phyloP scores from a whole-genome alignment of 805 yeast genomes.

The Nakazawaea peltata region DNA sequence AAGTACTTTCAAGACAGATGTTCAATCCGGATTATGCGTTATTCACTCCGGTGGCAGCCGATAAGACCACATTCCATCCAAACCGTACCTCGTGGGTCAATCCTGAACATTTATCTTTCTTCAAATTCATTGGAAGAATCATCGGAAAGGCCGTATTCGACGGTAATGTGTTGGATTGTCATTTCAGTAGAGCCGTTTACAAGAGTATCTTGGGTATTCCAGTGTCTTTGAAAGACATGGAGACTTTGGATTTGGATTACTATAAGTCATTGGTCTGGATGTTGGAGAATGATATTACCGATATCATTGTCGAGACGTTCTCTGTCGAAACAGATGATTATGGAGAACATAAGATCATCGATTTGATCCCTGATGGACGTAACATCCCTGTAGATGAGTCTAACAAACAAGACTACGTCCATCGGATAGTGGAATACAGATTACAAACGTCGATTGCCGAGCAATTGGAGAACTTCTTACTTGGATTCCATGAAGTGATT shows the following conservation, averaged over 20 bases:
- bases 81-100: slow-evolving; percentile 87
- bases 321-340: slow-evolving; percentile 90
- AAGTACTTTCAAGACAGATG: slow-evolving; percentile 88
- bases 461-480: slow-evolving; percentile 77
- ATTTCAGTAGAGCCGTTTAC: slow-evolving; percentile 91
- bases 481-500: slow-evolving; percentile 86
- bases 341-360: slow-evolving; percentile 81
- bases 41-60: slow-evolving; percentile 86
- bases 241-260: slow-evolving; percentile 84
- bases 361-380: slow-evolving; percentile 75
- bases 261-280: slow-evolving; percentile 93
- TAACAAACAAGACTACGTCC: slow-evolving; percentile 86
- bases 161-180: slow-evolving; percentile 81
- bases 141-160: slow-evolving; percentile 94
- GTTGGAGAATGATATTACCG: slow-evolving; percentile 94
- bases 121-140: slow-evolving; percentile 88
- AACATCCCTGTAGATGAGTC: slow-evolving; percentile 82
- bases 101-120: slow-evolving; percentile 88
- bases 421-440: slow-evolving; percentile 78
- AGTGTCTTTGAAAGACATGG: slow-evolving; percentile 89
- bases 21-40: slow-evolving; percentile 93
- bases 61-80: slow-evolving; percentile 91
- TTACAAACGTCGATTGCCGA: slow-evolving; percentile 76
- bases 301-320: slow-evolving; percentile 88
- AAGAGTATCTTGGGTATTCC: slow-evolving; percentile 73